Evolutionary conservation across 108 stramenopile genomes (phyloP), one percentile per base, ranked within the genome.

Genomic region (Tribonema minus): DNA sequence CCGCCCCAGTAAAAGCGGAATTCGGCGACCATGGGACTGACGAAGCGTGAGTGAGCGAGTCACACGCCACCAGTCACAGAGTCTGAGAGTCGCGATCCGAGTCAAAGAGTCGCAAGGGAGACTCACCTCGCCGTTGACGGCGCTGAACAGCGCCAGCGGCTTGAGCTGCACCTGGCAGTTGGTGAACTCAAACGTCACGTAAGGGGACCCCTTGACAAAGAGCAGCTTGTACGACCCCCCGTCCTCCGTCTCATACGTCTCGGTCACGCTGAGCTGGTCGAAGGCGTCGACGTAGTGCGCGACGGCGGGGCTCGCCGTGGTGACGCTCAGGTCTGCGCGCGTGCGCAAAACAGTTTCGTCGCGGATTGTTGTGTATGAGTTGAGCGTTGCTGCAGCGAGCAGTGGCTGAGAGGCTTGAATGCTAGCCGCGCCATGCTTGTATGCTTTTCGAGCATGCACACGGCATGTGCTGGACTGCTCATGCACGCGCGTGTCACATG

Each of bases 171-270:
- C 15, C 9, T 9, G 15, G 20, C 46, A 54, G 46, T 9, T 20
- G 20, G 46, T 54, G 46, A 15, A 54, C 46, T 54, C 85, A 30
- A 86, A 67, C n/a, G 85, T 86, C 40, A 82, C 61, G 59, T 82
- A 86, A 7, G 85, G 85, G n/a, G 83, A 82, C 5, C 85, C 85
- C 23, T 80, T 69, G 9, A 78, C 84, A 29, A 83, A 29, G 33
- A 75, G 72, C 25, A 82, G 78, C 37, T 29, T 27, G 69, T 69
- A 84, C 4, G 66, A 38, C 9, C 72, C 70, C 30, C 64, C 70
- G 27, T 66, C 63, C 23, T 39, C 70, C 23, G 26, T 34, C 27
- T 79, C 71, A 37, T 82, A 71, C 61, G 35, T 37, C 3, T 70
- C n/a, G 5, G 78, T 83, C 39, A 85, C 82, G 27, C 82, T 83